A percentile compares a stretch with the other conserved stretches of the same genome.
Conservation (phyloP, 257 asterid species). For the Solanum virginianum region DNA sequence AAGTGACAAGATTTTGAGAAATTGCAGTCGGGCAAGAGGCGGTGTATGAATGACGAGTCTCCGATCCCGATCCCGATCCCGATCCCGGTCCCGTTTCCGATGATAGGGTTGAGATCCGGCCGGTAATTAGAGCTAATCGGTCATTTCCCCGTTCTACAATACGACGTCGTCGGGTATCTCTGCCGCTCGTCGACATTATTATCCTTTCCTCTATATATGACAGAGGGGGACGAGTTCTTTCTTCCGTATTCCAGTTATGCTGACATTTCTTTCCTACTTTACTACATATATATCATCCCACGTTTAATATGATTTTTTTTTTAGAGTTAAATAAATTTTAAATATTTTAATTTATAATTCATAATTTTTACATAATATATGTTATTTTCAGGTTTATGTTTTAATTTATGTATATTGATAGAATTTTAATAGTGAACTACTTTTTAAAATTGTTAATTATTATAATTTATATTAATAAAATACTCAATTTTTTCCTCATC, state of each 20-base stretch:
- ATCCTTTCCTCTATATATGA: not conserved
- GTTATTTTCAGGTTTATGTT: no score
- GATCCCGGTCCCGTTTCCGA: conserved; percentile 12
- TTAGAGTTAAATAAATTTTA: no score
- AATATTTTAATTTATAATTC: no score
- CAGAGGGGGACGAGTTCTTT: not conserved
- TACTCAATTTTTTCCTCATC: no score
- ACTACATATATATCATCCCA: no score
- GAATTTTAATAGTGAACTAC: no score
- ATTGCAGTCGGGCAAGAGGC: conserved; percentile 16
- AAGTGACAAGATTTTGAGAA: not conserved
- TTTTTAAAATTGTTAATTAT: no score
- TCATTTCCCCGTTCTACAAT: conserved; percentile 66
- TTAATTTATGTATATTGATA: no score
- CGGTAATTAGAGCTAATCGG: conserved; percentile 80
- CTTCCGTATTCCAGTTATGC: not conserved
- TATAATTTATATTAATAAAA: no score
- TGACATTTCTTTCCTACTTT: not conserved
- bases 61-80: not conserved
- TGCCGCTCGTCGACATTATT: conserved; percentile 10
- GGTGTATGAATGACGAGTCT: conserved; percentile 17
- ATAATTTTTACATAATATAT: no score
- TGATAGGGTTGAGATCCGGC: conserved; percentile 51
- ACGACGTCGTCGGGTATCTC: conserved; percentile 86
- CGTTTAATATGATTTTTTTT: no score